Percentiles rank a stretch among this genome's conserved stretches.
These are phyloP conservation scores for Basipetospora chlamydospora DNA, from an alignment of 2,329 filamentous ascomycete species.

Conservation along the genomic window DNA sequence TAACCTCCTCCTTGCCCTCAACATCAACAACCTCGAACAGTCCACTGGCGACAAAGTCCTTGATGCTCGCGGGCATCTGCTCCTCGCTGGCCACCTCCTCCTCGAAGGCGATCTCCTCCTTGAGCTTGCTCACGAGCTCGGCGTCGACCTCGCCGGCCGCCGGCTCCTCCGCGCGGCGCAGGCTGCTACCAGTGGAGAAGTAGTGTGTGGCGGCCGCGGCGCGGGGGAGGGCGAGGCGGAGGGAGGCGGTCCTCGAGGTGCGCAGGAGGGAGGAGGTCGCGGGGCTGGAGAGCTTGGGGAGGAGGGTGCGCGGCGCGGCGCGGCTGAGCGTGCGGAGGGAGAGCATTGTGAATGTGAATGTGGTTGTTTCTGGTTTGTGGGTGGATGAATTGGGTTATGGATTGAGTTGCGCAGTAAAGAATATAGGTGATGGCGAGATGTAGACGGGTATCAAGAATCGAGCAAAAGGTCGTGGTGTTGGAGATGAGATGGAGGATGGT, in stretches of 20 bases:
- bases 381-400: no score
- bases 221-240: slow-evolving; percentile 4
- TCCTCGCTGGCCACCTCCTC: slow-evolving; percentile 61
- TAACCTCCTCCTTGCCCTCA: slow-evolving; percentile 74
- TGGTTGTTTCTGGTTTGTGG: slow-evolving; percentile 4
- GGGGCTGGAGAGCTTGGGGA: slow-evolving; percentile 4
- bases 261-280: background rate
- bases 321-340: slow-evolving; percentile 52
- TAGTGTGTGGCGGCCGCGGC: background rate
- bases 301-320: slow-evolving; percentile 49
- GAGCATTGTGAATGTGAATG: slow-evolving; percentile 40
- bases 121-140: no score
- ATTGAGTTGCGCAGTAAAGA: no score
- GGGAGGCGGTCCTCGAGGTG: background rate
- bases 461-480: no score
- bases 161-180: slow-evolving; percentile 23
- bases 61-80: slow-evolving; percentile 60
- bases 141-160: slow-evolving; percentile 43
- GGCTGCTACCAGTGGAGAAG: slow-evolving; percentile 22
- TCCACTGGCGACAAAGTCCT: slow-evolving; percentile 78
- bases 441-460: no score
- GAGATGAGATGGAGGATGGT: no score
- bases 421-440: no score
- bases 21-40: slow-evolving; percentile 73
- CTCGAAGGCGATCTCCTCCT: slow-evolving; percentile 74